Evolutionary conservation across 768 basidiomycete species (phyloP).

Genomic region (Gautieria morchelliformis): DNA sequence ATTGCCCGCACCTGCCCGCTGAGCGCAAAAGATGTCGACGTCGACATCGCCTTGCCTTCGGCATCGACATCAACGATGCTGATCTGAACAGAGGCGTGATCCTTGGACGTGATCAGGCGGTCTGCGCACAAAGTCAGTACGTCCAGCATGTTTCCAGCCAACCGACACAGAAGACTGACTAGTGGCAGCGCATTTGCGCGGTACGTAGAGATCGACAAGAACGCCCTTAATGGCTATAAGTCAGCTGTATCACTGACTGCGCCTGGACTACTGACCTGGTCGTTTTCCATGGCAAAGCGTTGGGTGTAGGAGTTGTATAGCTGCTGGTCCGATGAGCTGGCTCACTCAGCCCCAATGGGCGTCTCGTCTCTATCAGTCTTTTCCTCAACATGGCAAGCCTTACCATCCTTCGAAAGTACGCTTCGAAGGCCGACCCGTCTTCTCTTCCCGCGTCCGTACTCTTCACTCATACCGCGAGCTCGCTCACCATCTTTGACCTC

Average conservation of each 20-base stretch:
- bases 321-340: constrained; percentile 1
- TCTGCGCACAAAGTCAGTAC: constrained; percentile 38
- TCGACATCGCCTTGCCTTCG: constrained; percentile 66
- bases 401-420: constrained; percentile 54
- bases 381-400: constrained; percentile 20
- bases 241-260: not conserved
- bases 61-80: constrained; percentile 91
- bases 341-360: not conserved
- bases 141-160: not conserved
- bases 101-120: constrained; percentile 97
- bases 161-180: constrained; percentile 47
- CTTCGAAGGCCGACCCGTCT: constrained; percentile 29
- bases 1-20: constrained; percentile 89
- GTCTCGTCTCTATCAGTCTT: not conserved
- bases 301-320: constrained; percentile 7
- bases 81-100: constrained; percentile 98
- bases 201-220: constrained; percentile 99
- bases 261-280: not conserved
- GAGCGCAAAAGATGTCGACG: constrained; percentile 87
- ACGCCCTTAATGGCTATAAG: constrained; percentile 50
- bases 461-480: constrained; percentile 42
- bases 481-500: constrained; percentile 62
- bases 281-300: constrained; percentile 4
- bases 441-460: constrained; percentile 51
- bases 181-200: constrained; percentile 97